Evolutionary conservation across 2,329 filamentous ascomycete species (phyloP).

Genomic region (Arthrobotrys iridis): DNA sequence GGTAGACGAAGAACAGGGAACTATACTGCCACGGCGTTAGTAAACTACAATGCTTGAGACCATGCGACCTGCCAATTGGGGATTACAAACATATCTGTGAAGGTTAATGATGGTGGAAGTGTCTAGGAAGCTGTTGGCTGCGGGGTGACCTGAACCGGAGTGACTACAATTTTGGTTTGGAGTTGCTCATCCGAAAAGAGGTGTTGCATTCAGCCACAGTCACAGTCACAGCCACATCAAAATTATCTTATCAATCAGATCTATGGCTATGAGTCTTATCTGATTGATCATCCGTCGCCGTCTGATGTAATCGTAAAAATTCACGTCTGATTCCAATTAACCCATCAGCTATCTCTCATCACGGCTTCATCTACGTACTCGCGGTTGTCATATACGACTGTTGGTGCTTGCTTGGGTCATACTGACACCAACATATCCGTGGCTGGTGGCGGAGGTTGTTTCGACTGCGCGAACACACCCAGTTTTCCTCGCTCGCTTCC

Average conservation of each 20-base stretch:
- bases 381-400: background rate
- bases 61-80: background rate
- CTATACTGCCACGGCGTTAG: background rate
- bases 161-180: background rate
- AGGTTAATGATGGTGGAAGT: too few species aligned
- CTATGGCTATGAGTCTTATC: background rate
- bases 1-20: background rate
- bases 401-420: too few species aligned
- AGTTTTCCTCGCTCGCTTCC: slow-evolving; percentile 16
- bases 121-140: background rate
- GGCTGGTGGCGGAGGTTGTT: slow-evolving; percentile 28
- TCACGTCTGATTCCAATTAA: too few species aligned
- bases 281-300: background rate
- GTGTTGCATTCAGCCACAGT: slow-evolving; percentile 15
- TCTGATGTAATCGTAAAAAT: too few species aligned
- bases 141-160: background rate
- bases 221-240: background rate
- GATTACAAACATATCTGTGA: too few species aligned
- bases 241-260: background rate
- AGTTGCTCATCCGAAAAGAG: background rate
- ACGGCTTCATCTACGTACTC: too few species aligned
- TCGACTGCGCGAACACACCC: slow-evolving; percentile 29
- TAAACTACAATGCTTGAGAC: background rate
- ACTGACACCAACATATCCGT: background rate
- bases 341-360: too few species aligned